phyloP scores from a whole-genome alignment of 2,329 filamentous ascomycete genomes.

The Ophiosphaerella herpotricha region DNA sequence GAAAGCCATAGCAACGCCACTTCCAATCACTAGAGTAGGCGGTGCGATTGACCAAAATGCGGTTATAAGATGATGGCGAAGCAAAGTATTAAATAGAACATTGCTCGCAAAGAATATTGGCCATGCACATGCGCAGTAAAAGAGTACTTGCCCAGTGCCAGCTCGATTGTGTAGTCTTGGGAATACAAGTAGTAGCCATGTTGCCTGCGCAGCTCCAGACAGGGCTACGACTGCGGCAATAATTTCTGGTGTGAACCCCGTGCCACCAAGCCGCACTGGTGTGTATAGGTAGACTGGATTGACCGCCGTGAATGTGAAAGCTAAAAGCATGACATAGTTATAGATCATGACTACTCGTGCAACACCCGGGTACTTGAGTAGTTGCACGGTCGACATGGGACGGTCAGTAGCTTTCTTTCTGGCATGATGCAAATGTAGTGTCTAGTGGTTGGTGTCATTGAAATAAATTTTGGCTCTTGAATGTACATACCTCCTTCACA shows the following conservation, averaged over 20 bases:
- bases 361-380: slow-evolving; percentile 69
- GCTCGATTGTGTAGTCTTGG: slow-evolving; percentile 67
- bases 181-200: slow-evolving; percentile 74
- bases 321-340: slow-evolving; percentile 69
- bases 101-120: slow-evolving; percentile 65
- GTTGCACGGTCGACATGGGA: slow-evolving; percentile 55
- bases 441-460: slow-evolving; percentile 22
- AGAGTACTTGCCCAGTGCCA: slow-evolving; percentile 69
- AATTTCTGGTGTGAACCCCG: slow-evolving; percentile 63
- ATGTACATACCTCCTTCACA: slow-evolving; percentile 60
- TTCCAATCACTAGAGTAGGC: slow-evolving; percentile 57
- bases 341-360: slow-evolving; percentile 68
- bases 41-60: slow-evolving; percentile 64
- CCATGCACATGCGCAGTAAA: slow-evolving; percentile 62
- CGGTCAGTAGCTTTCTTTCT: slow-evolving; percentile 25
- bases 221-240: slow-evolving; percentile 71
- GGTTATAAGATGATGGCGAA: slow-evolving; percentile 51
- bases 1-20: slow-evolving; percentile 70
- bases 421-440: slow-evolving; percentile 34
- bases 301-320: slow-evolving; percentile 72
- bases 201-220: slow-evolving; percentile 67
- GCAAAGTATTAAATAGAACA: slow-evolving; percentile 62
- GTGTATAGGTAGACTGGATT: slow-evolving; percentile 72
- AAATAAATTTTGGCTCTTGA: too few species aligned
- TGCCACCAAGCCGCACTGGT: slow-evolving; percentile 64